A percentile compares a stretch with the other conserved stretches of the same genome.
Conservation (phyloP, 352 stramenopile species). For the Phytophthora ramorum region DNA sequence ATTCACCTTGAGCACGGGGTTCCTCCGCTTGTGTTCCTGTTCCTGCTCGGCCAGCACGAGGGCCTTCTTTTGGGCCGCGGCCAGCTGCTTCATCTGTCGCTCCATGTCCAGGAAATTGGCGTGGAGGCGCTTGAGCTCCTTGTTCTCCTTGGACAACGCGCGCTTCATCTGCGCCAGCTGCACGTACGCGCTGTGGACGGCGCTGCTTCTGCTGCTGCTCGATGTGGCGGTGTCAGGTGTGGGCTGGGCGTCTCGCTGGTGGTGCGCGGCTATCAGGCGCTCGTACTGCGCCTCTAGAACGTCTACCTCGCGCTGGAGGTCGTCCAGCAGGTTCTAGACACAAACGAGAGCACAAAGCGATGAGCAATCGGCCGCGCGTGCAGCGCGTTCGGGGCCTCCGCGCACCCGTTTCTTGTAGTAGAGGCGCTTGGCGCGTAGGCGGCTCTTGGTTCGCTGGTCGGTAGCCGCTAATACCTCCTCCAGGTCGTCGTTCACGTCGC, state of each 20-base stretch:
- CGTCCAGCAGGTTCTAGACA: conserved; percentile 61
- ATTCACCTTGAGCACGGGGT: conserved; percentile 52
- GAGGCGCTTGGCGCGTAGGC: conserved; percentile 69
- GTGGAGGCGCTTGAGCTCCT: conserved; percentile 54
- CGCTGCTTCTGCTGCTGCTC: background rate
- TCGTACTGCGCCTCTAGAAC: conserved; percentile 54
- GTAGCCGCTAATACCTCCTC: conserved; percentile 27
- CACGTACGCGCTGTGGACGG: conserved; percentile 49
- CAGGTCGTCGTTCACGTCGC: conserved; percentile 13
- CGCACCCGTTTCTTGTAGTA: conserved; percentile 83
- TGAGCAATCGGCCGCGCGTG: conserved; percentile 8
- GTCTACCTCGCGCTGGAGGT: conserved; percentile 56
- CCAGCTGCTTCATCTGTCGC: conserved; percentile 51
- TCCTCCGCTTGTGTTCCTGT: conserved; percentile 52
- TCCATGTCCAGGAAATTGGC: conserved; percentile 56
- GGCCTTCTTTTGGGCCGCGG: conserved; percentile 48
- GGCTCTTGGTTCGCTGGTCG: conserved; percentile 60
- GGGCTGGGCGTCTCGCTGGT: conserved; percentile 39
- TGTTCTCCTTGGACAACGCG: conserved; percentile 62
- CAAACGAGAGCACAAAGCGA: conserved; percentile 1
- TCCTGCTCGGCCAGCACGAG: conserved; percentile 32
- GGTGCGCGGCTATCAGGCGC: conserved; percentile 39
- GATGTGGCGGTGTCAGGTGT: conserved; percentile 6
- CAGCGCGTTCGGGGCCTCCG: background rate
- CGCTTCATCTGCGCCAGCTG: conserved; percentile 56